A percentile compares a stretch with the other conserved stretches of the same genome.
Conservation (phyloP, 805 yeast species). For the Allodekkera sacchari region DNA sequence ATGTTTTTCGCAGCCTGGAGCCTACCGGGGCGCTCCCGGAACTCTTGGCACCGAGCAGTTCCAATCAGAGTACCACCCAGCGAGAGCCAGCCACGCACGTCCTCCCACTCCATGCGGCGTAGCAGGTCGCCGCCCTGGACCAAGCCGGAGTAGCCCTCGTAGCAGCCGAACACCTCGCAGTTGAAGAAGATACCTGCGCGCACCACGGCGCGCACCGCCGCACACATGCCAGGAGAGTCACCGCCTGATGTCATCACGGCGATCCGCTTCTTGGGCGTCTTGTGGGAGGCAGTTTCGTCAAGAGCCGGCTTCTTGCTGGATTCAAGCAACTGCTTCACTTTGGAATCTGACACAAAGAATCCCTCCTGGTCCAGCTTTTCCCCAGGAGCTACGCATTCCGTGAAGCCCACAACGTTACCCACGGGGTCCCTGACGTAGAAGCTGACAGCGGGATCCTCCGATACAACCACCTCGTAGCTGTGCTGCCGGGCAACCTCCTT, state of each 20-base stretch:
- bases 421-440: conserved; percentile 53
- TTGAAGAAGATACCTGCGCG: conserved; percentile 81
- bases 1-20: conserved; percentile 55
- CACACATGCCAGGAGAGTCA: conserved; percentile 98
- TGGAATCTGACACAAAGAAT: conserved; percentile 7
- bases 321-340: conserved; percentile 1
- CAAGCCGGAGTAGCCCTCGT: conserved; percentile 93
- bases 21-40: conserved; percentile 60
- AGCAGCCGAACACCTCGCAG: conserved; percentile 86
- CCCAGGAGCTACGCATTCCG: conserved; percentile 27
- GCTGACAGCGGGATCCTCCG: conserved; percentile 8
- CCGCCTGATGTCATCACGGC: conserved; percentile 99
- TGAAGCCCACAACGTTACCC: conserved; percentile 51
- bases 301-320: conserved; percentile 1
- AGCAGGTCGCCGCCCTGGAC: conserved; percentile 75
- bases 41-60: conserved; percentile 66
- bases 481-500: conserved; percentile 13
- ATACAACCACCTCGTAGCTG: conserved; percentile 11
- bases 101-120: conserved; percentile 70
- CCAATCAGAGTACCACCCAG: conserved; percentile 76
- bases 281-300: conserved; percentile 1
- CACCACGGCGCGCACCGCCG: conserved; percentile 91
- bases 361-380: conserved; percentile 2
- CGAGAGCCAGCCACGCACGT: conserved; percentile 62
- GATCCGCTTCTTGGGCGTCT: conserved; percentile 30